Percentiles rank a stretch among this genome's conserved stretches.
Conservation (phyloP, 2,329 filamentous ascomycete genomes). For the Fusarium robinianum region DNA sequence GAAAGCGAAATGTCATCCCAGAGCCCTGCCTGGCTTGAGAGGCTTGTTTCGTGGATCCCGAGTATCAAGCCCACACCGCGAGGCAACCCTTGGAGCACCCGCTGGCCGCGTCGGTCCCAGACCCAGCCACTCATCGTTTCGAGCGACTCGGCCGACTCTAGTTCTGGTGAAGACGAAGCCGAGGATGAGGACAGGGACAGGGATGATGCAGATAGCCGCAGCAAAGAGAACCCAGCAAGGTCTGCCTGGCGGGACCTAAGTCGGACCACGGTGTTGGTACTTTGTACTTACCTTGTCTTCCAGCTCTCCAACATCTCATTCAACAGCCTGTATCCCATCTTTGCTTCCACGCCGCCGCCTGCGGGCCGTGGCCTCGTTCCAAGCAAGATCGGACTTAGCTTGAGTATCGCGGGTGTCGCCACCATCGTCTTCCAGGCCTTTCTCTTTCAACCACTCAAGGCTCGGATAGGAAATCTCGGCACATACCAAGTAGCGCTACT, state of each 20-base stretch:
- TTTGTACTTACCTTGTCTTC: constrained; percentile 88
- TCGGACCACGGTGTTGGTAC: constrained; percentile 77
- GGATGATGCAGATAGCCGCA: constrained; percentile 31
- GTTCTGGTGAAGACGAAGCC: constrained; percentile 34
- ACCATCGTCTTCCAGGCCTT: constrained; percentile 91
- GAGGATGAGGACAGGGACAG: constrained; percentile 33
- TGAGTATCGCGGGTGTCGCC: constrained; percentile 81
- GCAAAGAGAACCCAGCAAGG: constrained; percentile 17
- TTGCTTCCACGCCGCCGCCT: constrained; percentile 75
- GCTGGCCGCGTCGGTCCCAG: constrained; percentile 43
- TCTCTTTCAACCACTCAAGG: constrained; percentile 78
- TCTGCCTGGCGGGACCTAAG: constrained; percentile 65
- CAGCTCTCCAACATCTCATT: constrained; percentile 93
- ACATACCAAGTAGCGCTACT: constrained; percentile 80
- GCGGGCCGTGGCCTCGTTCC: constrained; percentile 77
- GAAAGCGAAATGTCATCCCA: constrained; percentile 37
- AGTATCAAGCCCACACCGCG: constrained; percentile 24
- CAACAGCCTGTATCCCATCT: constrained; percentile 94
- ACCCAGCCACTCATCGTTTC: constrained; percentile 40
- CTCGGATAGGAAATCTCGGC: constrained; percentile 80
- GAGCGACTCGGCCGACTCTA: constrained; percentile 23
- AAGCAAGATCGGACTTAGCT: constrained; percentile 79
- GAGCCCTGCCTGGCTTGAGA: constrained; percentile 42
- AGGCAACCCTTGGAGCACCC: constrained; percentile 45
- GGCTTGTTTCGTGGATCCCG: constrained; percentile 38